Percentiles rank a stretch among this genome's conserved stretches.
phyloP scores from a whole-genome alignment of 768 basidiomycete genomes.

The Trichaptum fuscoviolaceum region DNA sequence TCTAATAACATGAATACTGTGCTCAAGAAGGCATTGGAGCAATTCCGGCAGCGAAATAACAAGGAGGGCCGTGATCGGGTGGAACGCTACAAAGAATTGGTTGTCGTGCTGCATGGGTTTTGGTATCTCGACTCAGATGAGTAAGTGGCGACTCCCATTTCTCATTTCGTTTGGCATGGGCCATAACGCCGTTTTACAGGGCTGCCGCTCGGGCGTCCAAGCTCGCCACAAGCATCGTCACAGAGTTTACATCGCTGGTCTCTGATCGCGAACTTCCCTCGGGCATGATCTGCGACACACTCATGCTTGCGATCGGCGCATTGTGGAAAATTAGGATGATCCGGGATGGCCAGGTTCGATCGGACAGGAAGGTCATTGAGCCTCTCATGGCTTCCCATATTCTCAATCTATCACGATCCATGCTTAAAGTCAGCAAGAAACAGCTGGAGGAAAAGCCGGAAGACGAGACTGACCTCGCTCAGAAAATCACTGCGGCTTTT shows the following conservation, averaged over 20 bases:
- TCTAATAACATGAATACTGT: conserved; percentile 77
- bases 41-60: conserved; percentile 37
- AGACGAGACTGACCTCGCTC: conserved; percentile 56
- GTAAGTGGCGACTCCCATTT: conserved; percentile 35
- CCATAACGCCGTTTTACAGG: conserved; percentile 26
- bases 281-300: conserved; percentile 69
- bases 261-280: conserved; percentile 65
- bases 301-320: conserved; percentile 73
- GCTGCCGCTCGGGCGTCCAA: conserved; percentile 43
- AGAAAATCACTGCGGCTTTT: conserved; percentile 80
- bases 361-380: conserved; percentile 40
- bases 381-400: conserved; percentile 63
- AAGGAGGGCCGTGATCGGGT: conserved; percentile 30
- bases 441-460: conserved; percentile 44
- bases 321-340: conserved; percentile 82
- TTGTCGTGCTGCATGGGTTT: conserved; percentile 73
- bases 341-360: conserved; percentile 33
- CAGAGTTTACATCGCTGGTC: conserved; percentile 57
- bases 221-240: conserved; percentile 42
- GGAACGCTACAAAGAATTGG: conserved; percentile 64
- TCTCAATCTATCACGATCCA: conserved; percentile 53
- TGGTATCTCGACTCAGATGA: conserved; percentile 54
- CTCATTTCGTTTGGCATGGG: conserved; percentile 9
- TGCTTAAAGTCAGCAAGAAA: conserved; percentile 60
- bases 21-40: conserved; percentile 60